A percentile compares a stretch with the other conserved stretches of the same genome.
These are phyloP conservation scores for Zizania palustris DNA, from an alignment of 202 grass and related monocot genomes.

Conservation along the genomic window DNA sequence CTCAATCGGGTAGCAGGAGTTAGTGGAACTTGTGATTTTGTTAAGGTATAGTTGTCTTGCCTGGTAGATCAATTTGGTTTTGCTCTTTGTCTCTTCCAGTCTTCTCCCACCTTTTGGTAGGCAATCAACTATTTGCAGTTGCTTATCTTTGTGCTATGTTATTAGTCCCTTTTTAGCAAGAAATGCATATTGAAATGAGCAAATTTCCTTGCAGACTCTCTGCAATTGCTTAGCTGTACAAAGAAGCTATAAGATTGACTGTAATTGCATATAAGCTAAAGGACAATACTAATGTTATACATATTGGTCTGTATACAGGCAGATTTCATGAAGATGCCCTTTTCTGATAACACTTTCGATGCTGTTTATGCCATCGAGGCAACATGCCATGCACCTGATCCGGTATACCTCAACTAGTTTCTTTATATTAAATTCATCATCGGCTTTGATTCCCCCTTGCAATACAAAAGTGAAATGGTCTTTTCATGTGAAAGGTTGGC, in stretches of 20 bases:
- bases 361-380: conserved; percentile 93
- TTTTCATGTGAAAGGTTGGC: conserved; percentile 63
- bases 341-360: conserved; percentile 74
- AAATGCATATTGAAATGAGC: not conserved
- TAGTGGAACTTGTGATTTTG: conserved; percentile 72
- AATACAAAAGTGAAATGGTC: not conserved
- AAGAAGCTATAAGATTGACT: not conserved
- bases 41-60: conserved; percentile 66
- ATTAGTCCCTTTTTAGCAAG: not conserved
- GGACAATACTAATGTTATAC: conserved; percentile 21
- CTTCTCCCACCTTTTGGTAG: not conserved
- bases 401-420: conserved; percentile 43
- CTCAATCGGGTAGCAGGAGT: conserved; percentile 75
- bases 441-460: conserved; percentile 14
- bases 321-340: conserved; percentile 97
- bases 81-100: not conserved
- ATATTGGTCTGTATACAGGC: conserved; percentile 58
- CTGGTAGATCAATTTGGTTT: not conserved
- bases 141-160: conserved; percentile 1
- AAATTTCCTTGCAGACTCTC: conserved; percentile 11
- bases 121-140: not conserved
- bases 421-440: conserved; percentile 26
- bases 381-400: conserved; percentile 93
- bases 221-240: conserved; percentile 24
- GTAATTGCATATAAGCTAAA: not conserved